Percentiles rank a stretch among this genome's conserved stretches.
Evolutionary conservation across 2,329 filamentous ascomycete genomes (phyloP).

Genomic region (Camptophora hylomeconis): DNA sequence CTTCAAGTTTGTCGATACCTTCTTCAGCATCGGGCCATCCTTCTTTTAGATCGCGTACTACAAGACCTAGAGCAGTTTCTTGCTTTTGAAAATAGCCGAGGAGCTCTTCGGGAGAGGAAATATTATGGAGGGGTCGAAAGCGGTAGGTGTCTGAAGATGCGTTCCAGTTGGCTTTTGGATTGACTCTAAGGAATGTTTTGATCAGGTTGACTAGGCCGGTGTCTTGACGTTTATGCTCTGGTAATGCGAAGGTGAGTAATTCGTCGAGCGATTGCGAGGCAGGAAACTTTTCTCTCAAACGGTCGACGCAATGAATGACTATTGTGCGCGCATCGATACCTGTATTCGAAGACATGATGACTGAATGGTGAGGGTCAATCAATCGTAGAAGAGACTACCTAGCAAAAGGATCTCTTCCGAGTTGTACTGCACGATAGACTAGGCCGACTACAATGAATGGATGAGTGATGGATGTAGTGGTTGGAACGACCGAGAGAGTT

Average conservation of each 20-base stretch:
- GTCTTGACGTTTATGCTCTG: conserved; percentile 8
- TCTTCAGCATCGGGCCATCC: conserved; percentile 80
- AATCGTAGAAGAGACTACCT: conserved; percentile 2
- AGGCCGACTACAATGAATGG: too few relatives aligned
- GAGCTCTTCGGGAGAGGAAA: conserved; percentile 64
- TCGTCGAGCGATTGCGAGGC: conserved; percentile 5
- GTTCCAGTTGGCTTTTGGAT: conserved; percentile 49
- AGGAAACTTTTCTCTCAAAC: conserved; percentile 59
- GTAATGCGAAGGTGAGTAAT: conserved; percentile 11
- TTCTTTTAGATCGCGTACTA: conserved; percentile 85
- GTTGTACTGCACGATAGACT: too few relatives aligned
- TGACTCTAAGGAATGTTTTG: conserved; percentile 7
- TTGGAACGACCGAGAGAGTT: too few relatives aligned
- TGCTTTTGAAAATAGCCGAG: conserved; percentile 70
- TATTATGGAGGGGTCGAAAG: conserved; percentile 74
- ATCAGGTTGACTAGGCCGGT: conserved; percentile 8
- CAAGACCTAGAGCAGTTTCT: conserved; percentile 65
- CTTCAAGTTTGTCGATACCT: conserved; percentile 65
- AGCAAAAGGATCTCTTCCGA: conserved; percentile 12
- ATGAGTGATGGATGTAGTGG: too few relatives aligned
- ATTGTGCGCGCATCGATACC: conserved; percentile 76
- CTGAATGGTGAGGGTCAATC: neutral
- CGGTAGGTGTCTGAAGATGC: conserved; percentile 55
- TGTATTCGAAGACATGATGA: conserved; percentile 48
- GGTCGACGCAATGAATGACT: conserved; percentile 74